Evolutionary conservation across 352 stramenopile species (phyloP).

Genomic region (Saprolegnia diclina): DNA sequence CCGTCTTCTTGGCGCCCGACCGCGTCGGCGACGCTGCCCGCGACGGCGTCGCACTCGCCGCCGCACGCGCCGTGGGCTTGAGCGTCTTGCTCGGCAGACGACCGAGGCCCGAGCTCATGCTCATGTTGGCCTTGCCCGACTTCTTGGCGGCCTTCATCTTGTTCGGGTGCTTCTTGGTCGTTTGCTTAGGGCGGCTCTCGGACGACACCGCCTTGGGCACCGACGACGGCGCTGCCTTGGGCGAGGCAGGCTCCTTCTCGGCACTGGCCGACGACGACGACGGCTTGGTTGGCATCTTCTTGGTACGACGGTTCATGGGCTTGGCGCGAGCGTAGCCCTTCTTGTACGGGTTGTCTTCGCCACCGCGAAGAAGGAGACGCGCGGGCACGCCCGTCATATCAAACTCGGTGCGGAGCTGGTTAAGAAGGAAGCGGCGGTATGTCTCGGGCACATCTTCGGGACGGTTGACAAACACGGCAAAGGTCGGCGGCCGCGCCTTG

Average conservation of each 20-base stretch:
- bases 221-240: not conserved
- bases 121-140: slow-evolving; percentile 15
- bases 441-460: slow-evolving; percentile 63
- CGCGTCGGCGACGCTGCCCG: not conserved
- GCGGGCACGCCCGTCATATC: slow-evolving; percentile 77
- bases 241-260: not conserved
- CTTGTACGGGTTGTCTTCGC: slow-evolving; percentile 73
- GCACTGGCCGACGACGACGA: not conserved
- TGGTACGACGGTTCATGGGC: not conserved
- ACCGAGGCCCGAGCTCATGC: slow-evolving; percentile 9
- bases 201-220: not conserved
- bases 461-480: slow-evolving; percentile 79
- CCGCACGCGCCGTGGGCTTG: not conserved
- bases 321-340: slow-evolving; percentile 34
- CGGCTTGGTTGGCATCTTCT: not conserved
- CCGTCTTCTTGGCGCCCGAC: not conserved
- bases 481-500: slow-evolving; percentile 73
- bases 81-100: slow-evolving; percentile 1
- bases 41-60: not conserved
- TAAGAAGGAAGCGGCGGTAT: slow-evolving; percentile 72
- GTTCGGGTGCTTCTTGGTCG: slow-evolving; percentile 3
- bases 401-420: slow-evolving; percentile 75
- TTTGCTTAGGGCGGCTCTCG: not conserved
- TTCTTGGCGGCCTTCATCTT: slow-evolving; percentile 17
- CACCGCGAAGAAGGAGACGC: slow-evolving; percentile 66